phyloP scores from a whole-genome alignment of 148 eudicot genomes.

The Nepenthes gracilis region DNA sequence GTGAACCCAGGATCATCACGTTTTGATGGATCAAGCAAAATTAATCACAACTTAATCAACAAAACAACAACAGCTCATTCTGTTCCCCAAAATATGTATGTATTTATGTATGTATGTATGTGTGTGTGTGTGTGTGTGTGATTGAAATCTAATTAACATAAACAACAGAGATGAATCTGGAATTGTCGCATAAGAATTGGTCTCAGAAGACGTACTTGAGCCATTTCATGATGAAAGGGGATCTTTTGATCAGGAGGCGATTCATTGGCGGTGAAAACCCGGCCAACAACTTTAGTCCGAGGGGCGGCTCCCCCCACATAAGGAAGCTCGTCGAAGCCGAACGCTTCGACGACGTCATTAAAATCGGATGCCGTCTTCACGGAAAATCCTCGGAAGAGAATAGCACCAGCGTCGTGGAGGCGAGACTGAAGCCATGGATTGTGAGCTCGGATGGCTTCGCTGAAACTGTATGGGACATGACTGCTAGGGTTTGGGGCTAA shows the following conservation, averaged over 20 bases:
- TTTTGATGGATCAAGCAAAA: too few species aligned
- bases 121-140: too few species aligned
- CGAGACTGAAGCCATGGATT: constrained; percentile 48
- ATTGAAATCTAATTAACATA: too few species aligned
- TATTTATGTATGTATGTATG: too few species aligned
- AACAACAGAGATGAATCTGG: too few species aligned
- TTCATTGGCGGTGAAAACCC: constrained; percentile 87
- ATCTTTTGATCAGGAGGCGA: constrained; percentile 85
- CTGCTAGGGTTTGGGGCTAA: constrained; percentile 38
- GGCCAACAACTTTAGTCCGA: constrained; percentile 51
- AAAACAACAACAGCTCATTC: too few species aligned
- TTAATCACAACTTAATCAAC: too few species aligned
- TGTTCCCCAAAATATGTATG: too few species aligned
- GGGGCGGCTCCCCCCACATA: constrained; percentile 86
- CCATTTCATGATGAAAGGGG: constrained; percentile 93
- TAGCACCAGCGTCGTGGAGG: constrained; percentile 44
- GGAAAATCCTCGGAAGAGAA: constrained; percentile 55
- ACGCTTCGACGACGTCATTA: constrained; percentile 81
- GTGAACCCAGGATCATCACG: too few species aligned
- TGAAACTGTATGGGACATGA: constrained; percentile 10
- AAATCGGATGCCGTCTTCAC: constrained; percentile 41
- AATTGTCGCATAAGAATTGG: too few species aligned
- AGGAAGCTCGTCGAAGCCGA: constrained; percentile 68
- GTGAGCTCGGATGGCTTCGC: constrained; percentile 30
- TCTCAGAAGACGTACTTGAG: constrained; percentile 32